Evolutionary conservation across 179 eudicot genomes (phyloP), one percentile per base, ranked within the genome.

Genomic region (Patellifolia procumbens): DNA sequence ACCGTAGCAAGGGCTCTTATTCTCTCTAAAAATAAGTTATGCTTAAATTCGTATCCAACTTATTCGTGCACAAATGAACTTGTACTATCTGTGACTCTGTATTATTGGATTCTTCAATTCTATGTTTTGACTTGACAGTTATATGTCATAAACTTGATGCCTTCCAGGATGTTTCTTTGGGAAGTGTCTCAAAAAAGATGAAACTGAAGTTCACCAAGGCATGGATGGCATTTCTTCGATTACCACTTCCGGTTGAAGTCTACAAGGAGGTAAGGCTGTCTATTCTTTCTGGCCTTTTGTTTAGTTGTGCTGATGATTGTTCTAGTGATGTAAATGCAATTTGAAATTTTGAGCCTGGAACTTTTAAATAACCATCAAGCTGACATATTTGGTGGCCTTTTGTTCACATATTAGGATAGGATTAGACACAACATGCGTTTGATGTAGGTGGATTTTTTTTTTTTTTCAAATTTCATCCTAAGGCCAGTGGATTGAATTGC

Each of bases 191-290:
- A n/a, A n/a, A n/a, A 37, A 37, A 37, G 39, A 2, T 37, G 39
- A 37, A 37, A 5, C 39, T 37, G 39, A 37, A 37, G 39, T 37
- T 37, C 5, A 37, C 39, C 39, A 37, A 37, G 39, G 39, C 39
- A 37, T 37, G 39, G 39, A 37, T 37, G 39, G 2, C 39, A 37
- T 37, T 37, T 5, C 39, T 37, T 37, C 2, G 5, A 37, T 37
- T 37, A 37, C 39, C 39, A 37, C 39, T 94, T 68, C 90, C 96
- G 63, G 85, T 91, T 82, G 39, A 37, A 5, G 39, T 37, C 39
- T 37, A 37, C 39, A 37, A 37, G 39, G 39, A 37, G 39, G 39
- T 37, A 37, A 37, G 62, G 42, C 68, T 70, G 24, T 22, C 17
- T 65, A 15, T 4, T 37, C 22, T 7, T 26, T 74, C 29, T 63